phyloP scores from a whole-genome alignment of 2,329 filamentous ascomycete species.

The Pseudogymnoascus sp. region DNA sequence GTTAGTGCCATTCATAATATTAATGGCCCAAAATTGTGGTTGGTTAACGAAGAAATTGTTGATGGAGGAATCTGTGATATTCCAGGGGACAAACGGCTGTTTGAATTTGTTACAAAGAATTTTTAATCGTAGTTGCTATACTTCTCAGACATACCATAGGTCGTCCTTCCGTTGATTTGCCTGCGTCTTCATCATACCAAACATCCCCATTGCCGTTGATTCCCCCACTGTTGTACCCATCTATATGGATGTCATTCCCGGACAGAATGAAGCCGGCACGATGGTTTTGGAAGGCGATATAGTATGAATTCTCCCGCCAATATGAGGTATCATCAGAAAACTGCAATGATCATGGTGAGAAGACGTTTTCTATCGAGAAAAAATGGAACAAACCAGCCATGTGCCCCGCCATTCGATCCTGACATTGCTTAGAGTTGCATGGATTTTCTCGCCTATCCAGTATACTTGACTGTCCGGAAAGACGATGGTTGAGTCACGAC shows the following conservation, averaged over 20 bases:
- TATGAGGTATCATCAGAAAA: slow-evolving; percentile 44
- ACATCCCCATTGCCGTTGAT: slow-evolving; percentile 46
- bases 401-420: slow-evolving; percentile 27
- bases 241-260: slow-evolving; percentile 41
- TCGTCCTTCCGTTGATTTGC: slow-evolving; percentile 39
- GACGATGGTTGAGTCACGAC: slow-evolving; percentile 30
- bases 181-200: slow-evolving; percentile 40
- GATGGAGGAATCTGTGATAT: slow-evolving; percentile 36
- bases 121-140: no score
- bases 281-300: slow-evolving; percentile 47
- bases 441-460: slow-evolving; percentile 41
- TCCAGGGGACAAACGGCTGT: slow-evolving; percentile 47
- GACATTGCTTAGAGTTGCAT: slow-evolving; percentile 41
- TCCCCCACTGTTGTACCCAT: slow-evolving; percentile 36
- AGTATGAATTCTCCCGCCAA: slow-evolving; percentile 47
- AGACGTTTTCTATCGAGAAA: background rate
- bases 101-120: no score
- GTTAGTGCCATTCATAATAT: no score
- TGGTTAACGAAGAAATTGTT: background rate
- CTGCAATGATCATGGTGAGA: slow-evolving; percentile 21
- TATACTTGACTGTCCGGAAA: slow-evolving; percentile 44
- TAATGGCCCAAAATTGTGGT: no score
- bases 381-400: no score
- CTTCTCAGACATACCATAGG: slow-evolving; percentile 34
- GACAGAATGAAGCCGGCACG: slow-evolving; percentile 43